These are phyloP conservation scores for Epichloe coenophiala DNA, from an alignment of 2,329 filamentous ascomycete species.

Conservation along the genomic window DNA sequence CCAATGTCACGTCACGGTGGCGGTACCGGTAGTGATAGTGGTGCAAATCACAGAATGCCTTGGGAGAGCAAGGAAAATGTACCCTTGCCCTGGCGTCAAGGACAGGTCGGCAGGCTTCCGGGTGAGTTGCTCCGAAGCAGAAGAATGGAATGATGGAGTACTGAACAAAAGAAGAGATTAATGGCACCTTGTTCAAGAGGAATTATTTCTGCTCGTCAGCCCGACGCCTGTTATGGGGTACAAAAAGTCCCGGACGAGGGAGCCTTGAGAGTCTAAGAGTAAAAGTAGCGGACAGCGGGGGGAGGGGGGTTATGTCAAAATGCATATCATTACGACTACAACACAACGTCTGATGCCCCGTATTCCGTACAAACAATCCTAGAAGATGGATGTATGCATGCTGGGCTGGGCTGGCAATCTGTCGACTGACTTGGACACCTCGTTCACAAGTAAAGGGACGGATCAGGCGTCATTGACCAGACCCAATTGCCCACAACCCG, in stretches of 20 bases:
- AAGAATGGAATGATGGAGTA: not conserved
- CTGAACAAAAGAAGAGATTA: not conserved
- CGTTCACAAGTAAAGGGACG: not conserved
- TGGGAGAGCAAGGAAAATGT: not conserved
- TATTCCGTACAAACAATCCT: conserved; percentile 1
- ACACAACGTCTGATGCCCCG: not conserved
- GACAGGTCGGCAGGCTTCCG: not conserved
- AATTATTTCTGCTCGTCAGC: not conserved
- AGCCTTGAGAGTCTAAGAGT: not conserved
- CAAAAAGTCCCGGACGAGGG: conserved; percentile 1
- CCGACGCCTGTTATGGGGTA: not conserved
- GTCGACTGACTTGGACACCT: not conserved
- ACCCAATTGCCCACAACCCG: not conserved
- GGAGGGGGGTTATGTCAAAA: not conserved
- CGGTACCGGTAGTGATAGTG: not conserved
- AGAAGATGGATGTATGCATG: not conserved
- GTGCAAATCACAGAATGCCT: not conserved
- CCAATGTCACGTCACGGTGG: not conserved
- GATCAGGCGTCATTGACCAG: not conserved
- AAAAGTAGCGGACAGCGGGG: not conserved
- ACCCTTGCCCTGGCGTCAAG: not conserved
- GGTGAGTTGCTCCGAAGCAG: not conserved
- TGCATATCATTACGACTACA: not conserved
- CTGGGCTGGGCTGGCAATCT: not conserved
- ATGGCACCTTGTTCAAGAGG: not conserved